Evolutionary conservation across 78 protist genomes (phyloP), one percentile per base, ranked within the genome.

Genomic region (Protostelium mycophagum): DNA sequence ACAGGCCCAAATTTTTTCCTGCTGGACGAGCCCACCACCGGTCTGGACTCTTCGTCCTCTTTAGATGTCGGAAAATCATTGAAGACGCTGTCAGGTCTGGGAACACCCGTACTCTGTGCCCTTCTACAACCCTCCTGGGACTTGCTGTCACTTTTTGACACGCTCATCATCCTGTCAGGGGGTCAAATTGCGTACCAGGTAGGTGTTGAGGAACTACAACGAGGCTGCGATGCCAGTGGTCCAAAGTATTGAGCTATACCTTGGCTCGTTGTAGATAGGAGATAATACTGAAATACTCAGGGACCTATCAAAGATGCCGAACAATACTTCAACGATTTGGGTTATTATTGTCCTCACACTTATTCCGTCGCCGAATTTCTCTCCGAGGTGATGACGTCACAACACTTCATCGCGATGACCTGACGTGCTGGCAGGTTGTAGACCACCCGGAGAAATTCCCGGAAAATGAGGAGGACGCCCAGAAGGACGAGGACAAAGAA

Each of bases 11-110:
- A 90, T 38, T 35, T 93, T 34, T 63, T 84, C 28, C 38, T 93
- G 31, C 35, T 93, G 89, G 96, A 93, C 88, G 96, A 93, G 29
- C 92, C 90, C 25, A 91, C 96, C 28, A 91, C 84, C 85, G 96
- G 96, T n/a, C 83, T 93, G 36, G 95, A 93, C 86, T 39, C 92
- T n/a, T 36, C 93, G 0, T 87, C 89, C 25, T 34, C 91, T 35
- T 38, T 93, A 25, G 92, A 90, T 38, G 88, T 94, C 25, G 36
- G 88, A 34, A 51, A 51, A 16, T 25, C 31, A 25, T 51, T 51
- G 16, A 51, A 51, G 73, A 51, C 73, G 16, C 16, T 51, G 73
- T 25, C 31, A 25, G 73, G 73, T 25, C 16, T 51, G 73, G 73
- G 73, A 5, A 51, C 73, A 25, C 73, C 73, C 16, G 73, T 51